Percentiles rank a stretch among this genome's conserved stretches.
Conservation (phyloP, 2,329 filamentous ascomycete species). For the Talaromyces sp. region DNA sequence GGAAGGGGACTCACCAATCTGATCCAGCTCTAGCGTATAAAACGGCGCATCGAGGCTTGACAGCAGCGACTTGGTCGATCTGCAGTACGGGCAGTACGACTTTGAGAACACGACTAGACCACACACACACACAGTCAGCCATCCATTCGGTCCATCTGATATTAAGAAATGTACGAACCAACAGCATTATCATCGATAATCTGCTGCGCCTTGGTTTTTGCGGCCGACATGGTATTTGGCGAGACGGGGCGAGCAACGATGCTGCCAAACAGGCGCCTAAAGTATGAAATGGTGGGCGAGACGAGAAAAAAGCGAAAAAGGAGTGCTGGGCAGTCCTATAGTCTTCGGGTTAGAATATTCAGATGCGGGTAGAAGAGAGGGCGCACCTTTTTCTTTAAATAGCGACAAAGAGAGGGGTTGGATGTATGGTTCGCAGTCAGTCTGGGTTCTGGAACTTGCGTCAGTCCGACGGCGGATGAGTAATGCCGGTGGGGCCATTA, state of each 20-base stretch:
- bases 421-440: neutral
- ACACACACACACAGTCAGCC: neutral
- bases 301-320: neutral
- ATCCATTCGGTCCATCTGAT: neutral
- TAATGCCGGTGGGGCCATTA: neutral
- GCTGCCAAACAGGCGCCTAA: constrained; percentile 65
- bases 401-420: neutral
- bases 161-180: constrained; percentile 49
- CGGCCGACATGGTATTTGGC: constrained; percentile 71
- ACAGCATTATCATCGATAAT: constrained; percentile 89
- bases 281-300: constrained; percentile 56
- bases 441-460: neutral
- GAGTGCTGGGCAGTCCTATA: neutral
- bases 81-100: constrained; percentile 93
- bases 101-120: constrained; percentile 85
- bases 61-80: constrained; percentile 69
- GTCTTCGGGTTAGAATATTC: neutral
- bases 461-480: constrained; percentile 6
- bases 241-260: constrained; percentile 42
- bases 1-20: constrained; percentile 60
- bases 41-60: constrained; percentile 66
- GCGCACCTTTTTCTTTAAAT: neutral
- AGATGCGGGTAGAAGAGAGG: neutral
- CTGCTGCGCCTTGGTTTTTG: constrained; percentile 74
- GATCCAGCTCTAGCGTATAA: constrained; percentile 75